Conservation (phyloP, 2,329 filamentous ascomycete species). For the Colletotrichum abscissum region DNA sequence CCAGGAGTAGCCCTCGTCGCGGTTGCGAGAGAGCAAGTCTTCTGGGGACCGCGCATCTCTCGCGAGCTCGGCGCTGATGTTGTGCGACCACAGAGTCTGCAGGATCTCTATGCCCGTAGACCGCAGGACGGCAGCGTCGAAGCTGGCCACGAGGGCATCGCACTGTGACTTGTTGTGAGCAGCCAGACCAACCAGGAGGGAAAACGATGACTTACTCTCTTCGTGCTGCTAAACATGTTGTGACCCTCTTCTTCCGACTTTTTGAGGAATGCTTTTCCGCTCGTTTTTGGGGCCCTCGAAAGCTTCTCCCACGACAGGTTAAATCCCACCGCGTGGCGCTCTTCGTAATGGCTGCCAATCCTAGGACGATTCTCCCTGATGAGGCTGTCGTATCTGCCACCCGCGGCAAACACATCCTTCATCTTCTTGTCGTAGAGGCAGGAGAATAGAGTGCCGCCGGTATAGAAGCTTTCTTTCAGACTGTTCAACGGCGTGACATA, state of each 20-base stretch:
- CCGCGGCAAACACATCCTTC: conserved; percentile 89
- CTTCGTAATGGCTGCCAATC: conserved; percentile 69
- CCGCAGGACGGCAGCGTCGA: conserved; percentile 81
- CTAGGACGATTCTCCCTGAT: conserved; percentile 86
- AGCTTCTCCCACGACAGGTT: conserved; percentile 90
- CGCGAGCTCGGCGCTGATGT: conserved; percentile 89
- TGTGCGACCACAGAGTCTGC: conserved; percentile 82
- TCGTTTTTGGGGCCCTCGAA: conserved; percentile 70
- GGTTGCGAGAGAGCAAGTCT: conserved; percentile 80
- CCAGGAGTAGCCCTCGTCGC: conserved; percentile 85
- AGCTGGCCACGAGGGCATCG: conserved; percentile 90
- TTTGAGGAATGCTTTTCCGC: conserved; percentile 72
- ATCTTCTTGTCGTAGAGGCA: conserved; percentile 89
- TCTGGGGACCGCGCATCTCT: conserved; percentile 82
- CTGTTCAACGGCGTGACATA: conserved; percentile 88
- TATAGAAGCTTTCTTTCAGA: conserved; percentile 91
- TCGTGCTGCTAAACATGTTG: conserved; percentile 61
- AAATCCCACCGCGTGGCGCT: conserved; percentile 89
- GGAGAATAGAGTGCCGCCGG: conserved; percentile 87
- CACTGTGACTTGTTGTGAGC: conserved; percentile 61
- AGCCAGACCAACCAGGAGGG: too few relatives aligned
- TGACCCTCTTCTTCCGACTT: conserved; percentile 73
- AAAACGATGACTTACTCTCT: conserved; percentile 2
- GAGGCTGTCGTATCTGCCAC: conserved; percentile 90
- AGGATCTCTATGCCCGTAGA: conserved; percentile 82